These are phyloP conservation scores for Linum usitatissimum DNA, from an alignment of 345 rosid species.

Conservation along the genomic window DNA sequence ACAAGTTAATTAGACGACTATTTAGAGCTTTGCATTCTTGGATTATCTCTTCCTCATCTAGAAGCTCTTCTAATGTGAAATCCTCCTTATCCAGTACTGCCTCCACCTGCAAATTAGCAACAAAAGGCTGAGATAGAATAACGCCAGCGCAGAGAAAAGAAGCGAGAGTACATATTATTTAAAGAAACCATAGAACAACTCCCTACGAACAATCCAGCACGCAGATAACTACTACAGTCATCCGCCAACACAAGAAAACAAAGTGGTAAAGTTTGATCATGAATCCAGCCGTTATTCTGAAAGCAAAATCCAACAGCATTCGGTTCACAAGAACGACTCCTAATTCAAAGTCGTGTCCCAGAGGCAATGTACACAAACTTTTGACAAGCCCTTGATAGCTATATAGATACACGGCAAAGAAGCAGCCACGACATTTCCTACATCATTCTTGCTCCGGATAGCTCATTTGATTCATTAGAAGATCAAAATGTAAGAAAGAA, in stretches of 20 bases:
- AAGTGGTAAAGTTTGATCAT: no score
- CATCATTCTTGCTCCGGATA: not conserved
- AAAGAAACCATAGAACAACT: not conserved
- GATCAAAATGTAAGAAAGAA: not conserved
- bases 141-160: not conserved
- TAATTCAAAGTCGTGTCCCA: not conserved
- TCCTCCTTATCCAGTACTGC: slow-evolving; percentile 75
- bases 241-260: not conserved
- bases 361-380: not conserved
- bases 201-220: not conserved
- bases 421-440: not conserved
- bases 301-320: not conserved
- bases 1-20: slow-evolving; percentile 93
- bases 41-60: slow-evolving; percentile 97
- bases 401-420: not conserved
- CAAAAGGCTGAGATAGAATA: not conserved
- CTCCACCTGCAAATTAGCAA: slow-evolving; percentile 53
- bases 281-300: not conserved
- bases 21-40: slow-evolving; percentile 99
- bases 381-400: not conserved
- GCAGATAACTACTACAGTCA: not conserved
- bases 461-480: not conserved
- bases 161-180: not conserved
- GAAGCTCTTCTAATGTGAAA: slow-evolving; percentile 91
- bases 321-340: not conserved